Percentiles rank a stretch among this genome's conserved stretches.
Evolutionary conservation across 164 flowering plant species (phyloP).

Genomic region (Vitis rupestris): DNA sequence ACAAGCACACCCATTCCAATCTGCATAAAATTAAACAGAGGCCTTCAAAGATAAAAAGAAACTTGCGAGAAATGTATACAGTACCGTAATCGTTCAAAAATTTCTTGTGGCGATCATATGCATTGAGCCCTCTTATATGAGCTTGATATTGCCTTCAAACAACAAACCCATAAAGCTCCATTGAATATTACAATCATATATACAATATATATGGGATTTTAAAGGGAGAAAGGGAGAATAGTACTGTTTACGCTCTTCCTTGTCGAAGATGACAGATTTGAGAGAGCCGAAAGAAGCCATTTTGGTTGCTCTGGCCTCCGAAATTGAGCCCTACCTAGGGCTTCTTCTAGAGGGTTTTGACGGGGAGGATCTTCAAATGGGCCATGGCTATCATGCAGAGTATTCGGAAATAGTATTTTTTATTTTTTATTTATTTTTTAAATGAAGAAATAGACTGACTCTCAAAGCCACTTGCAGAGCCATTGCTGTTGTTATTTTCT

Average conservation of each 20-base stretch:
- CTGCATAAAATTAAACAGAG: too few relatives aligned
- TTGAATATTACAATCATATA: not conserved
- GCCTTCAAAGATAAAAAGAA: not conserved
- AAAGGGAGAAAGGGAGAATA: slow-evolving; percentile 3
- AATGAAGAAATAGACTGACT: too few relatives aligned
- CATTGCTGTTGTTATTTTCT: too few relatives aligned
- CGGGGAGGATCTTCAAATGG: too few relatives aligned
- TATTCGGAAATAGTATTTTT: too few relatives aligned
- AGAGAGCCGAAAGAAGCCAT: slow-evolving; percentile 67
- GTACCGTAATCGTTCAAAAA: slow-evolving; percentile 82
- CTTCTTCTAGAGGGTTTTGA: too few relatives aligned
- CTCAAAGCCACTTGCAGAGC: too few relatives aligned
- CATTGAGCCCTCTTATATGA: slow-evolving; percentile 82
- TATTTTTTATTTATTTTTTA: too few relatives aligned
- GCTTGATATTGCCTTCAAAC: slow-evolving; percentile 83
- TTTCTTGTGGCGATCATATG: slow-evolving; percentile 91
- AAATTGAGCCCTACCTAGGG: not conserved
- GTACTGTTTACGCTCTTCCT: slow-evolving; percentile 79
- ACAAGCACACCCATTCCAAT: too few relatives aligned
- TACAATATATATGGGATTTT: not conserved
- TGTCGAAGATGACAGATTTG: slow-evolving; percentile 57
- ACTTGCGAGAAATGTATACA: not conserved
- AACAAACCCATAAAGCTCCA: not conserved
- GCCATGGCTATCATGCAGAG: too few relatives aligned
- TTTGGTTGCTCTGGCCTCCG: not conserved